These are phyloP conservation scores for Yamadazyma aaseri DNA, from an alignment of 1,139 yeast genomes.

Conservation along the genomic window DNA sequence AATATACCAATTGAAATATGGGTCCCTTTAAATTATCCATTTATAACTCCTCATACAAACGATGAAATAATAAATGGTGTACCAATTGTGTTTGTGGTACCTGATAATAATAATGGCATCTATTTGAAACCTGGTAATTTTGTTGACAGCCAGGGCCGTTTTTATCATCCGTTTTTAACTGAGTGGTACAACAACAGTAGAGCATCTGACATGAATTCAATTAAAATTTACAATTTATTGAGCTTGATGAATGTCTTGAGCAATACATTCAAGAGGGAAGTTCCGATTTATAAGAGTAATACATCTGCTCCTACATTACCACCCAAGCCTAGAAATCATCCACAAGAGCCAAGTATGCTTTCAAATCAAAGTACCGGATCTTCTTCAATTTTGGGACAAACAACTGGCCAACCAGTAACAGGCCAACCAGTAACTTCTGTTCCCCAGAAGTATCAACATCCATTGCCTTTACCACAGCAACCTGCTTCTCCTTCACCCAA, in stretches of 20 bases:
- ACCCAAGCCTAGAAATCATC: slow-evolving; percentile 4
- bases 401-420: not conserved
- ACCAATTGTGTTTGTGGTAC: slow-evolving; percentile 63
- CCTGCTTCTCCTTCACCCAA: too few species aligned
- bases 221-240: slow-evolving; percentile 32
- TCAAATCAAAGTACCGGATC: not conserved
- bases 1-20: slow-evolving; percentile 68
- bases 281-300: slow-evolving; percentile 16
- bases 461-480: not conserved
- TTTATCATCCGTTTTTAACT: slow-evolving; percentile 68
- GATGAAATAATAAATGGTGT: slow-evolving; percentile 32
- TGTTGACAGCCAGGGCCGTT: slow-evolving; percentile 71
- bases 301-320: slow-evolving; percentile 5
- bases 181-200: slow-evolving; percentile 48
- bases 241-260: slow-evolving; percentile 36
- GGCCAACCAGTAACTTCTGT: not conserved
- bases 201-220: slow-evolving; percentile 8
- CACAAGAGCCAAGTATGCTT: not conserved
- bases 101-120: slow-evolving; percentile 40
- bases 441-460: slow-evolving; percentile 1
- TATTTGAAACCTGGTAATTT: slow-evolving; percentile 58
- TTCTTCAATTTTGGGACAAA: not conserved
- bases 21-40: slow-evolving; percentile 75
- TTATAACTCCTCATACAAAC: slow-evolving; percentile 14
- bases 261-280: slow-evolving; percentile 40